Conservation (phyloP, 164 flowering plant genomes). For the Aristolochia contorta region DNA sequence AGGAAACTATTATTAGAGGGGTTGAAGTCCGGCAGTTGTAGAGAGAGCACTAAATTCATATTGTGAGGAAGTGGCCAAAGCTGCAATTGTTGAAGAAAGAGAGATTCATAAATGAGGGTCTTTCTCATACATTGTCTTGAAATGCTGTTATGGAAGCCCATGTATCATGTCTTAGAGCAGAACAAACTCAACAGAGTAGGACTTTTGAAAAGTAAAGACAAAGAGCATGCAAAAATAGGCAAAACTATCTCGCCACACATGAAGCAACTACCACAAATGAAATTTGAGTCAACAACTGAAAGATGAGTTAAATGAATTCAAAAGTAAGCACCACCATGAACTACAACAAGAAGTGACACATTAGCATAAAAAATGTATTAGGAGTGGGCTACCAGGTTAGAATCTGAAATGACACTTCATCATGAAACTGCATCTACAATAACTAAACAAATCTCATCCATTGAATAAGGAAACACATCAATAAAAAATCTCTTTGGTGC, state of each 20-base stretch:
- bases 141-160: slow-evolving; percentile 98
- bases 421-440: slow-evolving; percentile 33
- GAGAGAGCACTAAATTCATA: slow-evolving; percentile 73
- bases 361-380: slow-evolving; percentile 55
- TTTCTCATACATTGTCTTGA: slow-evolving; percentile 91
- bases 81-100: slow-evolving; percentile 87
- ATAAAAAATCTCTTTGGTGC: slow-evolving; percentile 70
- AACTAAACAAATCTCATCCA: slow-evolving; percentile 34
- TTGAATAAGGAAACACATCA: slow-evolving; percentile 57
- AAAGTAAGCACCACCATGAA: slow-evolving; percentile 77
- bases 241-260: slow-evolving; percentile 84
- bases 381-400: slow-evolving; percentile 72
- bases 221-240: slow-evolving; percentile 91
- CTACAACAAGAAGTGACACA: slow-evolving; percentile 51
- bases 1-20: slow-evolving; percentile 81
- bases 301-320: slow-evolving; percentile 67
- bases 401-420: slow-evolving; percentile 58
- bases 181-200: slow-evolving; percentile 76
- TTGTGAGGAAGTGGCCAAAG: slow-evolving; percentile 96
- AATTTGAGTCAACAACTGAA: slow-evolving; percentile 83
- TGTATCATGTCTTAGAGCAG: slow-evolving; percentile 96
- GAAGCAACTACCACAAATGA: slow-evolving; percentile 92
- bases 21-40: slow-evolving; percentile 98
- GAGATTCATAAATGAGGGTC: slow-evolving; percentile 87
- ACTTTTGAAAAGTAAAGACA: slow-evolving; percentile 97